Evolutionary conservation across 495 filamentous ascomycete species (phyloP).

Genomic region (Tuber aestivum): DNA sequence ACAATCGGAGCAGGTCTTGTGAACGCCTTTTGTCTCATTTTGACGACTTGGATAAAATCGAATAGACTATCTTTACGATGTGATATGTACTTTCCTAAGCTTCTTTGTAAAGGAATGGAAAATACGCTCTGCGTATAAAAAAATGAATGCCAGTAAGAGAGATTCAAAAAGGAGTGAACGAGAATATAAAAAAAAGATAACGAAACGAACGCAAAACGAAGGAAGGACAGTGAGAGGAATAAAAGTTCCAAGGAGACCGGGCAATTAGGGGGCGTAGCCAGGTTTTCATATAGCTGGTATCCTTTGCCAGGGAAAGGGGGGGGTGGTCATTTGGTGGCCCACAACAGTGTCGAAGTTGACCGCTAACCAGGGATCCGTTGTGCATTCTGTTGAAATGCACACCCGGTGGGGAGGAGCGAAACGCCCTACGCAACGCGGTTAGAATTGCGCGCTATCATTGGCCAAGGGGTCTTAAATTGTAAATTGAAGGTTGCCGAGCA

Average conservation of each 20-base stretch:
- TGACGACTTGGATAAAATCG: neutral
- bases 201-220: constrained; percentile 11
- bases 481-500: neutral
- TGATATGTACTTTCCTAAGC: constrained; percentile 12
- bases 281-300: neutral
- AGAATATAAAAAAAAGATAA: neutral
- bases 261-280: neutral
- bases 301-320: neutral
- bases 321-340: neutral
- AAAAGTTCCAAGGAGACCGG: neutral
- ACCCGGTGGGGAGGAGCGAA: neutral
- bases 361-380: neutral
- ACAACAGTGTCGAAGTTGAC: neutral
- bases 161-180: constrained; percentile 11
- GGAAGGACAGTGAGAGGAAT: neutral
- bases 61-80: constrained; percentile 10
- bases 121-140: constrained; percentile 33
- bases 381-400: neutral
- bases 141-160: constrained; percentile 1
- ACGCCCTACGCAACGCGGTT: neutral
- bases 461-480: neutral
- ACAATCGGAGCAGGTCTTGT: constrained; percentile 30
- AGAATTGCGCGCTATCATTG: neutral
- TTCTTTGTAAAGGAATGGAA: constrained; percentile 3
- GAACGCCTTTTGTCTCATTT: constrained; percentile 37